phyloP scores from a whole-genome alignment of 2,329 filamentous ascomycete genomes.

The Pseudopithomyces maydicus region DNA sequence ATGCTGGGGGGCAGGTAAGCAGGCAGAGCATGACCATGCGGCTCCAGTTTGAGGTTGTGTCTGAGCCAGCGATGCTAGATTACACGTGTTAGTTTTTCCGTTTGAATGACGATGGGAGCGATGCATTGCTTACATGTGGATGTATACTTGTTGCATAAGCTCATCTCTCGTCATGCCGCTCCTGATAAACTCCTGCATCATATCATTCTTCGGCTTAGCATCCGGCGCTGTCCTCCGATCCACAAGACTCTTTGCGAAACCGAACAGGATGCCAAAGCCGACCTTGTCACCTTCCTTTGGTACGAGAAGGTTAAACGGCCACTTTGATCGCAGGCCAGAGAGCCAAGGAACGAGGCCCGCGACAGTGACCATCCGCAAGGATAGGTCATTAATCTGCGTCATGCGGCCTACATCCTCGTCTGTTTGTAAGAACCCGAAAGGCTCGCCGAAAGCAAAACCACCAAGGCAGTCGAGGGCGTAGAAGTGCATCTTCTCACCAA shows the following conservation, averaged over 20 bases:
- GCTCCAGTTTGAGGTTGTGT: conserved; percentile 61
- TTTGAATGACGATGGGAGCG: not conserved
- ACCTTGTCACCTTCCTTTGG: conserved; percentile 1
- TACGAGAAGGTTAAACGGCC: not conserved
- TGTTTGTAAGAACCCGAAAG: not conserved
- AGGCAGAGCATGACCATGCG: conserved; percentile 58
- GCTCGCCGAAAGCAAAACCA: not conserved
- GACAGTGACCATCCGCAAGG: conserved; percentile 1
- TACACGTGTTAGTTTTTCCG: not conserved
- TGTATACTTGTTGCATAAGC: not conserved
- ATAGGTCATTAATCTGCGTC: conserved; percentile 1
- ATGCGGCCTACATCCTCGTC: not conserved
- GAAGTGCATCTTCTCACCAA: conserved; percentile 2
- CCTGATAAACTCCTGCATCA: not conserved
- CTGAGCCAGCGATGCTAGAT: conserved; percentile 53
- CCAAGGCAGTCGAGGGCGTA: not conserved
- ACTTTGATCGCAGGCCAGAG: not conserved
- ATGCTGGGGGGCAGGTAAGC: conserved; percentile 52
- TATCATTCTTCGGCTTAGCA: not conserved
- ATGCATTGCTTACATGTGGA: not conserved
- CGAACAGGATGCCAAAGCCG: conserved; percentile 2
- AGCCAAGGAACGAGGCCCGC: not conserved
- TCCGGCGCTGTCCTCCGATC: not conserved
- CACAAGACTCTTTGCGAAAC: not conserved
- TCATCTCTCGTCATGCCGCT: not conserved